A percentile compares a stretch with the other conserved stretches of the same genome.
Evolutionary conservation across 108 stramenopile species (phyloP).

Genomic region (Cyclotella atomus): DNA sequence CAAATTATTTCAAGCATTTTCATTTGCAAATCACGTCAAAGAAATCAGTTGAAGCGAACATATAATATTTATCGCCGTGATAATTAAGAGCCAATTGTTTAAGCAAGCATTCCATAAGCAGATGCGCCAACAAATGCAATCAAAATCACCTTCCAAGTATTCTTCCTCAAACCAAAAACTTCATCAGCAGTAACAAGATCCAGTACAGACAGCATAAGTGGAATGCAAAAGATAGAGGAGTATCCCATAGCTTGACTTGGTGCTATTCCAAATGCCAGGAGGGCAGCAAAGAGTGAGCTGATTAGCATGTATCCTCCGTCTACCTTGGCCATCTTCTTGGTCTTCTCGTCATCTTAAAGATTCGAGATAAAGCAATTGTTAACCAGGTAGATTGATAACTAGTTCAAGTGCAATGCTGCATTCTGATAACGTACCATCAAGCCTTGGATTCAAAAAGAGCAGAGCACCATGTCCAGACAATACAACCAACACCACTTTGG

Average conservation of each 20-base stretch:
- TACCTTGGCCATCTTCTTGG: slow-evolving; percentile 25
- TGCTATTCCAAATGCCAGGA: slow-evolving; percentile 22
- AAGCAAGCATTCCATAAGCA: slow-evolving; percentile 29
- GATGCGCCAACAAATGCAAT: slow-evolving; percentile 21
- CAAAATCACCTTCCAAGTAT: slow-evolving; percentile 9
- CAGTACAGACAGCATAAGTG: slow-evolving; percentile 5
- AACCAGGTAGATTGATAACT: too few species aligned
- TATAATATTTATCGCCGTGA: too few species aligned
- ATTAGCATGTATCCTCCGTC: slow-evolving; percentile 36
- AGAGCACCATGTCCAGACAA: slow-evolving; percentile 30
- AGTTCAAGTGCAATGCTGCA: neutral
- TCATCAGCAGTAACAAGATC: slow-evolving; percentile 8
- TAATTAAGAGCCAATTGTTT: neutral
- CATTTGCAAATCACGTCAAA: too few species aligned
- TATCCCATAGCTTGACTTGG: slow-evolving; percentile 25
- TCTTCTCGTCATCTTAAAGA: slow-evolving; percentile 18
- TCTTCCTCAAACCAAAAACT: slow-evolving; percentile 15
- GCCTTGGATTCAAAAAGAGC: slow-evolving; percentile 33
- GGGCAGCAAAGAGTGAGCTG: slow-evolving; percentile 25
- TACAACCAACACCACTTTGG: slow-evolving; percentile 20
- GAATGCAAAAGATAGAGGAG: slow-evolving; percentile 11
- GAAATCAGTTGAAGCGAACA: too few species aligned
- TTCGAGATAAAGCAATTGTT: neutral
- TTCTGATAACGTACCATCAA: slow-evolving; percentile 23
- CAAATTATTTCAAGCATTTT: too few species aligned